phyloP scores from a whole-genome alignment of 345 rosid species.

The Murraya paniculata region DNA sequence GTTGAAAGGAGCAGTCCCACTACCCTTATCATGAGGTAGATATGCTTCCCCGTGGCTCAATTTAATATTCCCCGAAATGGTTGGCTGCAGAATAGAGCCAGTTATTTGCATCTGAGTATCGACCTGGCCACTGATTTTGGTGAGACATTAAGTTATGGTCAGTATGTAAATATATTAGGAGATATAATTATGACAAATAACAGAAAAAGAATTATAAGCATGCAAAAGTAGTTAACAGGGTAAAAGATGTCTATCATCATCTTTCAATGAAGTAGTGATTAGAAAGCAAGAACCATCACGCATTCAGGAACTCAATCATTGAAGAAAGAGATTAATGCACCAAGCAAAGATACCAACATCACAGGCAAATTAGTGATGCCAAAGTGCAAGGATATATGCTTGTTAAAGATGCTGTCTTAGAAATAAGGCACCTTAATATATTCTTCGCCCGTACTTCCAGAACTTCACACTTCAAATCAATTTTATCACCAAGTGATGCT shows the following conservation, averaged over 20 bases:
- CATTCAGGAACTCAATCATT: slow-evolving; percentile 3
- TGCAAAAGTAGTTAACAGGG: neutral
- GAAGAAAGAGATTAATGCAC: neutral
- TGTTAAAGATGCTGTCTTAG: slow-evolving; percentile 3
- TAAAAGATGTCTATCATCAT: neutral
- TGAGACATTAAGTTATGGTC: slow-evolving; percentile 8
- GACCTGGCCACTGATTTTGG: slow-evolving; percentile 87
- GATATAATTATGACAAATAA: neutral
- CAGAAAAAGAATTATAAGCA: neutral
- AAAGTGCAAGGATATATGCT: neutral
- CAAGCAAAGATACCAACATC: neutral
- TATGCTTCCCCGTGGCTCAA: slow-evolving; percentile 98
- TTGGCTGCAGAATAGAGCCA: slow-evolving; percentile 94
- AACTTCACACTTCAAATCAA: slow-evolving; percentile 93
- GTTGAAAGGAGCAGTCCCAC: slow-evolving; percentile 66
- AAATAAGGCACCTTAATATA: slow-evolving; percentile 58
- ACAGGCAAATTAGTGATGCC: neutral
- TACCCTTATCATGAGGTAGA: slow-evolving; percentile 95
- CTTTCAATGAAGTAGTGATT: neutral
- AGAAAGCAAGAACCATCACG: slow-evolving; percentile 1
- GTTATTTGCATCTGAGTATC: slow-evolving; percentile 85
- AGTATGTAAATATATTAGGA: neutral
- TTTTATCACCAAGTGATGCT: slow-evolving; percentile 66
- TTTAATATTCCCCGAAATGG: slow-evolving; percentile 88
- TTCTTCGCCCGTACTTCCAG: slow-evolving; percentile 96